These are phyloP conservation scores for Babesia bovis DNA, from an alignment of 169 alveolate genomes.

Conservation along the genomic window DNA sequence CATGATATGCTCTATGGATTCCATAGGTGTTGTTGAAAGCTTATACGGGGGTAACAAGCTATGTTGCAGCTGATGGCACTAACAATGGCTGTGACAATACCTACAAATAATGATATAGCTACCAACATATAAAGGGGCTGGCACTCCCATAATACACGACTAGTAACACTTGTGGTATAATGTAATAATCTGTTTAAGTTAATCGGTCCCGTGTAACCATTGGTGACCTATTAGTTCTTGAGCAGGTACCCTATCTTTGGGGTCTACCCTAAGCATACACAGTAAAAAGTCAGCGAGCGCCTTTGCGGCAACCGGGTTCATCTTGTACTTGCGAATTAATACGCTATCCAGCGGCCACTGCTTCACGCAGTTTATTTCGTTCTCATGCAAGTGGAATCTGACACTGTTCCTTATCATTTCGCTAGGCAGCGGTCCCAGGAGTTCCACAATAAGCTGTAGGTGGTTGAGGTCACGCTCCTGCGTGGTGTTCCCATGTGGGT, in stretches of 20 bases:
- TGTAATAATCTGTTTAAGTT: too few relatives aligned
- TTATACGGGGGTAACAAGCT: constrained; percentile 18
- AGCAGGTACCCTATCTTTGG: constrained; percentile 89
- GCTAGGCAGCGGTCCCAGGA: constrained; percentile 89
- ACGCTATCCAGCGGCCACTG: constrained; percentile 83
- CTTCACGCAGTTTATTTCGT: constrained; percentile 63
- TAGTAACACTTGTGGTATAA: too few relatives aligned
- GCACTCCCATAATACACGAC: background rate
- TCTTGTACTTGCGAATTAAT: constrained; percentile 81
- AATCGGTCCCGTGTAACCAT: constrained; percentile 80
- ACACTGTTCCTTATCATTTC: constrained; percentile 82
- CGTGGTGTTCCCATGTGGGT: constrained; percentile 90
- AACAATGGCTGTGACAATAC: background rate
- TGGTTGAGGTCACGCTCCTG: constrained; percentile 72
- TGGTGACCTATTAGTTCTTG: constrained; percentile 85
- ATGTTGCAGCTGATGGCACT: constrained; percentile 5
- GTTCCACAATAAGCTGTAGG: constrained; percentile 83
- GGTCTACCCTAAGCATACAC: constrained; percentile 86
- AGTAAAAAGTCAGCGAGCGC: constrained; percentile 80
- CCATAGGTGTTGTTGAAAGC: constrained; percentile 17
- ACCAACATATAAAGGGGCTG: background rate
- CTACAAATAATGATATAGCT: background rate
- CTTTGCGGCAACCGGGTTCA: constrained; percentile 82
- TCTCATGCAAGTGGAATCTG: constrained; percentile 34
- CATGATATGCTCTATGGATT: background rate